Percentiles rank a stretch among this genome's conserved stretches.
Conservation (phyloP, 805 yeast species). For the Scheffersomyces amazonensis region DNA sequence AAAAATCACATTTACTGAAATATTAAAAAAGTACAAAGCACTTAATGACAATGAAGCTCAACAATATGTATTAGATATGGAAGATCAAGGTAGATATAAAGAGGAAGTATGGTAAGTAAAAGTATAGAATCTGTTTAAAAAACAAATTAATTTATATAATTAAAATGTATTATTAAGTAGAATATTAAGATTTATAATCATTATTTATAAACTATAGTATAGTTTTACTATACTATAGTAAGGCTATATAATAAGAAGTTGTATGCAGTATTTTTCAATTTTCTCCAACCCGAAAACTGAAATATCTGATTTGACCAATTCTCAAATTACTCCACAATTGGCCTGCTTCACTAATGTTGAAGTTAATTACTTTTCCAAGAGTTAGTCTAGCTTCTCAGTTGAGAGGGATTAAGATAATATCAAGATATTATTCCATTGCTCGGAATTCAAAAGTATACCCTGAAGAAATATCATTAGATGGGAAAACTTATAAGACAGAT, state of each 20-base stretch:
- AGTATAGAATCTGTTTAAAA: too few relatives aligned
- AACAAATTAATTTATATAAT: too few relatives aligned
- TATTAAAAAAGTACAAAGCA: conserved; percentile 46
- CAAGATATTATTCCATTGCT: too few relatives aligned
- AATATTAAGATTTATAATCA: neutral
- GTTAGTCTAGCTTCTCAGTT: too few relatives aligned
- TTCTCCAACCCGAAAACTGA: neutral
- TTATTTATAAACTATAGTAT: neutral
- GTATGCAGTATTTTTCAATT: neutral
- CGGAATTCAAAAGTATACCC: neutral
- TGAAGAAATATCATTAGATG: conserved; percentile 30
- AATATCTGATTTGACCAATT: too few relatives aligned
- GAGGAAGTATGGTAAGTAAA: conserved; percentile 81
- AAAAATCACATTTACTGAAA: conserved; percentile 69
- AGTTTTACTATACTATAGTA: too few relatives aligned
- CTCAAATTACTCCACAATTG: too few relatives aligned
- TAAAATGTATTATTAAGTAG: too few relatives aligned
- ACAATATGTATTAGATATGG: conserved; percentile 54
- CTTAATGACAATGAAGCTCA: conserved; percentile 46
- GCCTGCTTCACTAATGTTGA: too few relatives aligned
- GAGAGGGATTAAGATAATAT: too few relatives aligned
- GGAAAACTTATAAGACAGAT: conserved; percentile 56
- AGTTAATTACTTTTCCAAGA: too few relatives aligned
- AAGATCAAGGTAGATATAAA: conserved; percentile 61
- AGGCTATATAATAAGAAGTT: neutral